Conservation (phyloP, 805 yeast genomes). For the Novakomyces olei region DNA sequence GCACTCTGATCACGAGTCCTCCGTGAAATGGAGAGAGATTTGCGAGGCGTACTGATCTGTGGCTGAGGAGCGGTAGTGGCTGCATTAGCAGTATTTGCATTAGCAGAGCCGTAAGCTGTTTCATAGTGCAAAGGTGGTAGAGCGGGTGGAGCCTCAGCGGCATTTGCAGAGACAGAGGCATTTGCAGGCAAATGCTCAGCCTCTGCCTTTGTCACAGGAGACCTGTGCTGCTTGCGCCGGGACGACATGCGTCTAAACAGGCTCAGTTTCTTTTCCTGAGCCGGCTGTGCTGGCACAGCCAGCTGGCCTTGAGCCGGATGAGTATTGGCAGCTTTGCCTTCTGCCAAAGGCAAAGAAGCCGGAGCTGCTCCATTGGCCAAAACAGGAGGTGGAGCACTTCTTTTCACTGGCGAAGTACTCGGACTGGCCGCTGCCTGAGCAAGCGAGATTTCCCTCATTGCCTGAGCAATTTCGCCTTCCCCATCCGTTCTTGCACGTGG, state of each 20-base stretch:
- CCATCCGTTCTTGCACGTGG: background rate
- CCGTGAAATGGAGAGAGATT: too few relatives aligned
- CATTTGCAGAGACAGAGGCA: too few relatives aligned
- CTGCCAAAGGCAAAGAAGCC: too few relatives aligned
- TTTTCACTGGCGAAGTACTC: background rate
- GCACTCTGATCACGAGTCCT: too few relatives aligned
- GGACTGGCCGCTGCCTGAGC: background rate
- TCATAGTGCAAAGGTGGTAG: slow-evolving; percentile 1
- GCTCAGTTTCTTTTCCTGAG: background rate
- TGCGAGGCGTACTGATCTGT: background rate
- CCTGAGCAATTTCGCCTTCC: background rate
- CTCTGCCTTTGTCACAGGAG: too few relatives aligned
- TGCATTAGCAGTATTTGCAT: background rate
- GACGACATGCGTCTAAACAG: background rate
- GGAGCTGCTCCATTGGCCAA: too few relatives aligned
- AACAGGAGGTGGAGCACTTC: too few relatives aligned
- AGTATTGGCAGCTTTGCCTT: too few relatives aligned
- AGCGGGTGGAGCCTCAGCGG: too few relatives aligned
- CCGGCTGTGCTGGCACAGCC: too few relatives aligned
- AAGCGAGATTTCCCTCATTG: background rate
- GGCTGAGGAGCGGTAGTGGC: background rate
- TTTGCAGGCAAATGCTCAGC: too few relatives aligned
- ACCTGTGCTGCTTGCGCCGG: background rate
- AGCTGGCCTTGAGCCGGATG: too few relatives aligned
- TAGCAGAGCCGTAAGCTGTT: background rate